Conservation (phyloP, 495 filamentous ascomycete species). For the Tuber borchii region DNA sequence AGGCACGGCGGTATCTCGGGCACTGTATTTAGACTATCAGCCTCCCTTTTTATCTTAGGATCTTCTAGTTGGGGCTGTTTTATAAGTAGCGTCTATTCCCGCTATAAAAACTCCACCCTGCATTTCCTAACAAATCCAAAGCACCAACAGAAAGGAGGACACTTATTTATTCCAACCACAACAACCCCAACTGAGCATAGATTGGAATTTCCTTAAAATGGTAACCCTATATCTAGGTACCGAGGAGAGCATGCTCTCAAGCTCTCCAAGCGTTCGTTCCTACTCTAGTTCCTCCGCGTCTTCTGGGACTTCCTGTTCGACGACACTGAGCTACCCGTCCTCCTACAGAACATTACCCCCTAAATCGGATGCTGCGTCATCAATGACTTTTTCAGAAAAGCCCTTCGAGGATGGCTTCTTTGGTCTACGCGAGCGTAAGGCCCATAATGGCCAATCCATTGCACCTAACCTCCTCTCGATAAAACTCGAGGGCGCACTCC, state of each 20-base stretch:
- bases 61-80: constrained; percentile 23
- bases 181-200: constrained; percentile 27
- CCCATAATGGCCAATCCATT: constrained; percentile 28
- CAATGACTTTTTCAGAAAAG: constrained; percentile 10
- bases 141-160: constrained; percentile 13
- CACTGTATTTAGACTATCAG: constrained; percentile 26
- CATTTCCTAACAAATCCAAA: constrained; percentile 8
- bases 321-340: constrained; percentile 20
- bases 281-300: constrained; percentile 25
- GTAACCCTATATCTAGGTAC: constrained; percentile 5
- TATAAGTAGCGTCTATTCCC: constrained; percentile 35
- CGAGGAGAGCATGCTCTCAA: constrained; percentile 26
- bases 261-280: constrained; percentile 22
- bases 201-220: constrained; percentile 12
- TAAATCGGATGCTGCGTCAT: constrained; percentile 17
- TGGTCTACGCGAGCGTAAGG: constrained; percentile 12
- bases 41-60: constrained; percentile 28
- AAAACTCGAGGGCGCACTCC: constrained; percentile 3
- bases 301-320: constrained; percentile 21
- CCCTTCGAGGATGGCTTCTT: constrained; percentile 18
- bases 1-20: constrained; percentile 24
- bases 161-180: constrained; percentile 11
- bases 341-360: constrained; percentile 12
- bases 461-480: constrained; percentile 27
- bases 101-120: background rate